Conservation (phyloP, 805 yeast species). For the Sugiyamaella americana region DNA sequence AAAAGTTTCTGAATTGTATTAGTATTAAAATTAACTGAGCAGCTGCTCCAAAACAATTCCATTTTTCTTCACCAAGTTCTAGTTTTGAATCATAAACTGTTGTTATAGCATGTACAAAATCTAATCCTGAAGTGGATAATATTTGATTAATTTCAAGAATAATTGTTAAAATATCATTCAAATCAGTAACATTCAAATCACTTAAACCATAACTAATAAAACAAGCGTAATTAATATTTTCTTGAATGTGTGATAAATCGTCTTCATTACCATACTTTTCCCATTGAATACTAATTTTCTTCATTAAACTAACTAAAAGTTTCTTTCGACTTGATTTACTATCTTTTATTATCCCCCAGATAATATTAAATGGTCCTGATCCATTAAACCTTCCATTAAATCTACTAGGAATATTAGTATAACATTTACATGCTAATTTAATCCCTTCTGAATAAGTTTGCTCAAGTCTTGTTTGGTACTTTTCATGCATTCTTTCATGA, state of each 20-base stretch:
- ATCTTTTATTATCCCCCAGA: constrained; percentile 40
- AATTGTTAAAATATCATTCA: constrained; percentile 48
- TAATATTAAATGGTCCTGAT: constrained; percentile 28
- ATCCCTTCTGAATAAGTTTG: constrained; percentile 60
- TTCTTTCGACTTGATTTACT: constrained; percentile 39
- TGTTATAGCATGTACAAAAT: neutral
- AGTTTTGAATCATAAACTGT: neutral
- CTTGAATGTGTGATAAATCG: constrained; percentile 24
- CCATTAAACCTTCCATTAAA: constrained; percentile 19
- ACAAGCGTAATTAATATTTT: constrained; percentile 28
- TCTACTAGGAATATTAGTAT: neutral
- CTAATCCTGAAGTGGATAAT: constrained; percentile 37
- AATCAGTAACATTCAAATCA: constrained; percentile 34
- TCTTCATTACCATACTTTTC: constrained; percentile 26
- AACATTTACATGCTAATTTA: constrained; percentile 42
- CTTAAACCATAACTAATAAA: constrained; percentile 39
- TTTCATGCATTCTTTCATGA: constrained; percentile 52
- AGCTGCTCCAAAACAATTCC: neutral
- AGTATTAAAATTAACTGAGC: neutral
- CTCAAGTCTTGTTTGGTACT: constrained; percentile 67
- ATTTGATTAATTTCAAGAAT: constrained; percentile 41
- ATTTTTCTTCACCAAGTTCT: neutral
- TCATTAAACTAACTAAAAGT: constrained; percentile 34
- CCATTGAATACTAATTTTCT: constrained; percentile 11
- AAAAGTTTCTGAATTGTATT: neutral